Evolutionary conservation across 768 basidiomycete species (phyloP), one percentile per base, ranked within the genome.

Genomic region (Mycena metata): DNA sequence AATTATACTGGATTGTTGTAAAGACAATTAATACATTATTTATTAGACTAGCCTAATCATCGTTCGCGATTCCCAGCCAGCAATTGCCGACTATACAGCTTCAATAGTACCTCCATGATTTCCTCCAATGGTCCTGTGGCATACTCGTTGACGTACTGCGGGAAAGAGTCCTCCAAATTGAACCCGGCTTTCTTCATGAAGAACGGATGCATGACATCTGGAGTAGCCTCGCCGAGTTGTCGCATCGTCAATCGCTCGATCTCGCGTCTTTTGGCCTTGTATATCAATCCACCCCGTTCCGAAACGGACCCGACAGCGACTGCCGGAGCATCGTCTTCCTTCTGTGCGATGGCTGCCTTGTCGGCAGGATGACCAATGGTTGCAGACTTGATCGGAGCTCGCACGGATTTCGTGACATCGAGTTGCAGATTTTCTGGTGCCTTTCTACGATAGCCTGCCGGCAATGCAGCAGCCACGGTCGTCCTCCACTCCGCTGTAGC

Each of bases 221-320:
- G 93, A 0, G 93, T 94, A n/a, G 92, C 93, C 76, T 95, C 92
- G 36, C 94, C 95, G 15, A 96, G 82, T 76, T 95, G 95, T 30
- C 92, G 88, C 88, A 95, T 91, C 23, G 90, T 92, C 60, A 95
- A 79, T n/a, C 91, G 88, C 72, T 94, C 91, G 64, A 94, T 94
- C 60, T 86, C 84, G 50, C 93, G 84, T 24, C 81, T 80, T n/a
- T 83, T 84, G 2, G 87, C 86, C 59, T 79, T 79, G 76, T 93
- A 94, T 19, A 83, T 76, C 51, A 91, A 75, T 0, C 77, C 79
- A 19, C 72, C 67, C 58, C 66, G 76, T 58, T 76, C 79, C 39
- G 72, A 55, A 21, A 67, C 65, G 16, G 63, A 57, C 2, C 69
- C 52, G 15, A 64, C 45, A 43, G 59, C 9, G 16, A 61, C 42